These are phyloP conservation scores for Gossypium herbaceum DNA, from an alignment of 345 rosid genomes.

Conservation along the genomic window DNA sequence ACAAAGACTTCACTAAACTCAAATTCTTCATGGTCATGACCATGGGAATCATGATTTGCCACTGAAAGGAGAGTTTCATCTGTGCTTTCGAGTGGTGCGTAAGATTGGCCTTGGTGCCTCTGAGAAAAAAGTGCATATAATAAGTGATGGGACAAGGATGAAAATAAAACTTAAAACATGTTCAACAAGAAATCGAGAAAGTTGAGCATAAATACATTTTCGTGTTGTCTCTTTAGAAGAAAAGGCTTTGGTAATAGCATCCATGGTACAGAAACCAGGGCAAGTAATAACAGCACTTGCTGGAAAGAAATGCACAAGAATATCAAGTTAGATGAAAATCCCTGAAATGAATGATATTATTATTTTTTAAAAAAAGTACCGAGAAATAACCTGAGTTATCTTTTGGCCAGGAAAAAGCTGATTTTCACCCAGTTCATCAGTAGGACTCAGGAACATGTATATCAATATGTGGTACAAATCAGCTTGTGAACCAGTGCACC, in stretches of 20 bases:
- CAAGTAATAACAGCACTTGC: slow-evolving; percentile 68
- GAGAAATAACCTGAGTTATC: slow-evolving; percentile 55
- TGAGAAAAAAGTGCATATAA: slow-evolving; percentile 29
- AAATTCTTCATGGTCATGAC: slow-evolving; percentile 68
- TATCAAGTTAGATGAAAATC: neutral
- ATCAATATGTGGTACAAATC: slow-evolving; percentile 90
- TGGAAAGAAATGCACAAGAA: slow-evolving; percentile 29
- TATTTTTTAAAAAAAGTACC: neutral
- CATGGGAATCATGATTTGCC: slow-evolving; percentile 53
- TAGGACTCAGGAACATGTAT: slow-evolving; percentile 96
- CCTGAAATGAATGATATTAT: neutral
- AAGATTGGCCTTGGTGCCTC: slow-evolving; percentile 87
- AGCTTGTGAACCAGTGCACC: slow-evolving; percentile 91
- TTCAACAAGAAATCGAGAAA: neutral
- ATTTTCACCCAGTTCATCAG: slow-evolving; percentile 88
- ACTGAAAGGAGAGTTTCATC: slow-evolving; percentile 77
- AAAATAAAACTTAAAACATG: neutral
- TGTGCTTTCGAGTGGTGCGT: slow-evolving; percentile 48
- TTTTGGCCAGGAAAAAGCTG: slow-evolving; percentile 78
- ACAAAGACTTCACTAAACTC: slow-evolving; percentile 96
- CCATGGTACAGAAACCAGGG: slow-evolving; percentile 94
- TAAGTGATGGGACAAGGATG: neutral
- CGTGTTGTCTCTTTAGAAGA: slow-evolving; percentile 80
- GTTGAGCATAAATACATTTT: slow-evolving; percentile 41
- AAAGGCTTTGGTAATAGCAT: slow-evolving; percentile 96